Base-by-base conservation (phyloP, 441 rosid species). In the Croton setiger region DNA sequence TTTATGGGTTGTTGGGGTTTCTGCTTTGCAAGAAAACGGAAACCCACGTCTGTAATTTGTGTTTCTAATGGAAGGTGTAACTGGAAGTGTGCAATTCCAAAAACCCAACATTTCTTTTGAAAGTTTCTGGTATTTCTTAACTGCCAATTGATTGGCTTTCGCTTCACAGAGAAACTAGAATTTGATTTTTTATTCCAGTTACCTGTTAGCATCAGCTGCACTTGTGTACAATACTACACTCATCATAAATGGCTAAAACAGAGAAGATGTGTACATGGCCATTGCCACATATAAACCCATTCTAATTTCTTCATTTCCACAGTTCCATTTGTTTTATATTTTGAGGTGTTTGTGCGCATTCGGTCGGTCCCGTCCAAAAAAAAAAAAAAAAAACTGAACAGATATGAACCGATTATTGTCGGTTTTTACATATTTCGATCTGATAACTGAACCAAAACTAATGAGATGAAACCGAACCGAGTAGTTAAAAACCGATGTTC, bases 31-130 rank as follows among this genome's bases (percentile, higher is more conserved):
- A 59, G 64, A 73, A 66, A 72, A 65, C 63, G 67, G 71, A 66
- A 72, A 65, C 63, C 81, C 76, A 60, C 35, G 9, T 55, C 69
- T 56, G 15, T 17, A 5, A 11, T 55, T 57, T 35, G 57, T 56
- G 60, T 39, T 57, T 7, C 67, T 51, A 5, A 57, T 7, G n/a
- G 51, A 21, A 59, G 77, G 70, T 18, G 80, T 5, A 4, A 36
- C 57, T 5, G 80, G 9, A 8, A 49, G 59, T 4, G 65, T 31
- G 52, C 67, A 57, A 36, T 81, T 78, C 71, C 75, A 72, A 54
- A 56, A 72, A 65, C 75, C 69, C 69, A 82, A 60, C 87, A 79
- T 79, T n/a, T 61, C 64, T 18, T 43, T 33, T 18, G 17, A 37
- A 41, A 31, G 27, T 44, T 17, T 60, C 41, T 37, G 14, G 17